Base-by-base conservation (phyloP, 306 rosid genomes). In the Glycine latifolia region DNA sequence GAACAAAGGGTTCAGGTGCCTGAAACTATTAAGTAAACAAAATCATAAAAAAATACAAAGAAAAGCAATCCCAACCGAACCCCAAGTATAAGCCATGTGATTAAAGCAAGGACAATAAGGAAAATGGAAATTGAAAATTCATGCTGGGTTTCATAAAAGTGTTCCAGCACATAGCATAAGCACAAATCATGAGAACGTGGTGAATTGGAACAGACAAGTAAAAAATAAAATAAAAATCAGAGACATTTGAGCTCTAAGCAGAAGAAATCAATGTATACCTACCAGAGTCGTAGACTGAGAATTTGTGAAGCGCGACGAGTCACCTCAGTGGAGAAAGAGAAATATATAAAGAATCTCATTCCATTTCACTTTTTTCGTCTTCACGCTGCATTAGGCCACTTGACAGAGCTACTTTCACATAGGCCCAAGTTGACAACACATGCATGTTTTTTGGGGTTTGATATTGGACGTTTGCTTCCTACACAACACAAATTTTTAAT, bases 211-310 rank as follows among this genome's bases (percentile, higher is more conserved):
- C 59, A 39, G 14, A 26, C 31, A 26, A 26, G 31, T 26, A 26
- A 26, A 26, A 1, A 26, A 26, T 26, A 26, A 26, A 26, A 26
- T 26, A 26, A 26, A 26, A 26, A 2, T 26, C 31, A 35, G 15
- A 13, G 35, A 17, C 0, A 75, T 78, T 76, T 67, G 56, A 74
- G 79, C 76, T 60, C 41, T 2, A 65, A 77, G 73, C 35, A 37
- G 13, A 59, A 26, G 31, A 26, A 62, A 73, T 13, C 52, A 44
- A 60, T 2, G 31, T 2, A 26, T 50, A 16, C 8, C 53, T 43
- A 17, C 53, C 72, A 12, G 43, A 54, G n/a, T 46, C 55, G 71
- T 2, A 26, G 68, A 47, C 14, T 62, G 70, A 53, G 76, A 78
- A 20, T 50, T 73, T 15, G 69, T n/a, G 75, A 85, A 73, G 50